Evolutionary conservation across 176 grass and related monocot species (phyloP).

Genomic region (Avena insularis): DNA sequence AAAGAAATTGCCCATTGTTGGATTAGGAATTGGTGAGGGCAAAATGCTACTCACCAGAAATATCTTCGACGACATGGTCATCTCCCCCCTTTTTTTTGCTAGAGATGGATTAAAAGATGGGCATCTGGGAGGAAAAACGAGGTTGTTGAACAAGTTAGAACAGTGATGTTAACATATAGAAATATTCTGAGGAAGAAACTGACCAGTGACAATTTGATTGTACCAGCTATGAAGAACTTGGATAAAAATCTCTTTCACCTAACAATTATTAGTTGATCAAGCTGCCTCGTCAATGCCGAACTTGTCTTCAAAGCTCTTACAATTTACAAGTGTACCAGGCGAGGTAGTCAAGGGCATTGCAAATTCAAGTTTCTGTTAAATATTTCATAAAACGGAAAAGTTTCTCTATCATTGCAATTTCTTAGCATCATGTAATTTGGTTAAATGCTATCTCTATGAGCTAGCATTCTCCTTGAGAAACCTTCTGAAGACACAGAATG

Average conservation of each 20-base stretch:
- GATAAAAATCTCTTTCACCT: not conserved
- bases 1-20: not conserved
- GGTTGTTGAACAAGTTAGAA: slow-evolving; percentile 5
- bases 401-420: not conserved
- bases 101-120: not conserved
- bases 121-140: not conserved
- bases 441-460: not conserved
- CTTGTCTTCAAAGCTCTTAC: not conserved
- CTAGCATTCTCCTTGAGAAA: not conserved
- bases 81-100: not conserved
- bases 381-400: not conserved
- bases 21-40: not conserved
- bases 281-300: not conserved
- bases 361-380: not conserved
- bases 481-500: not conserved
- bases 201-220: not conserved
- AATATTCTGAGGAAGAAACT: not conserved
- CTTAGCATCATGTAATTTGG: not conserved
- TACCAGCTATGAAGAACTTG: not conserved
- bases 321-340: not conserved
- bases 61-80: not conserved
- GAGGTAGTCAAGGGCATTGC: not conserved
- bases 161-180: not conserved
- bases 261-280: not conserved
- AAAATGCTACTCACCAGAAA: not conserved